Conservation (phyloP, 202 grass and related monocot species). For the Schoenoplectus tabernaemontani region DNA sequence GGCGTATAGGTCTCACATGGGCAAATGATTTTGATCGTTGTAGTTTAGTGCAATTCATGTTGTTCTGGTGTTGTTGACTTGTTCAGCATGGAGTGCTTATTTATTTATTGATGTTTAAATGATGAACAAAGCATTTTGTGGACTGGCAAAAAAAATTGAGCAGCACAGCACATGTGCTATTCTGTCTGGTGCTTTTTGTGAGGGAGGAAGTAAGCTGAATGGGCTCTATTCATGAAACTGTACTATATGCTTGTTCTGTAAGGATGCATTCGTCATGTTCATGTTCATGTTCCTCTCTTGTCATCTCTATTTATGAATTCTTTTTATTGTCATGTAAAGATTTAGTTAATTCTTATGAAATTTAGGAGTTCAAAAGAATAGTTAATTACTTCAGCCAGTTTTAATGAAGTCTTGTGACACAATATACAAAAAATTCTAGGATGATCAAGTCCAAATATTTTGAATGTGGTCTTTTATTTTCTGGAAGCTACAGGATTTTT, state of each 20-base stretch:
- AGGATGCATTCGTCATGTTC: not conserved
- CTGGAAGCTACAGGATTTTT: no score
- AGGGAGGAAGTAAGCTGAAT: not conserved
- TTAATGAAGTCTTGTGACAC: not conserved
- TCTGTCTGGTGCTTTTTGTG: not conserved
- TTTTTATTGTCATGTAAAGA: not conserved
- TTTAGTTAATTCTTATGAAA: not conserved
- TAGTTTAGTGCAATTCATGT: not conserved
- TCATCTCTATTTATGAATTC: not conserved
- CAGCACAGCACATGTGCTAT: not conserved
- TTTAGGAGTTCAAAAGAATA: not conserved
- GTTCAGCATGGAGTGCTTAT: not conserved
- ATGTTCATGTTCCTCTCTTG: not conserved
- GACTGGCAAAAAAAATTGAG: not conserved
- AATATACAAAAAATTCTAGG: not conserved
- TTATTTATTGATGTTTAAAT: constrained; percentile 6
- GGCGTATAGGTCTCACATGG: constrained; percentile 4
- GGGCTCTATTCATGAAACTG: not conserved
- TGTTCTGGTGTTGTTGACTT: not conserved
- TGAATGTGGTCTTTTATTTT: no score
- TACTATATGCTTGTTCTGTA: not conserved
- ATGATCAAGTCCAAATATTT: no score
- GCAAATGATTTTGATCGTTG: constrained; percentile 11
- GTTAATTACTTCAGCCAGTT: not conserved
- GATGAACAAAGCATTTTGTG: not conserved